Evolutionary conservation across 2,329 filamentous ascomycete species (phyloP).

Genomic region (Arthrobotrys entomopaga): DNA sequence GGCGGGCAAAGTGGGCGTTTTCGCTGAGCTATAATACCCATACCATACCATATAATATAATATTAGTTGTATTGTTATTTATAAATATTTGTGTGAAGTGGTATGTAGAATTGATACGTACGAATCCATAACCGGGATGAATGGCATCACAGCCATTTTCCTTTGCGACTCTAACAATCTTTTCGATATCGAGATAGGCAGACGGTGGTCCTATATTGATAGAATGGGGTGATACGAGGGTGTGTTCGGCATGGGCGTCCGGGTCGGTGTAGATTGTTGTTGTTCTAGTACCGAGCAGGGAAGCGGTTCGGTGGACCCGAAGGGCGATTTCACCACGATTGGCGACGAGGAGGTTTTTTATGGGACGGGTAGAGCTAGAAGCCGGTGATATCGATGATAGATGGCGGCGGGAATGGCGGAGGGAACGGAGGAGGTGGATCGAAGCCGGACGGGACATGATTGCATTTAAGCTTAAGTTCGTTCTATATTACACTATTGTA

Average conservation of each 20-base stretch:
- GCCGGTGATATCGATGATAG: constrained; percentile 10
- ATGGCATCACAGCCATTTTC: constrained; percentile 87
- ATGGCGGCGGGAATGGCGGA: constrained; percentile 29
- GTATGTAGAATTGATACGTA: constrained; percentile 1
- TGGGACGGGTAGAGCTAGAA: constrained; percentile 39
- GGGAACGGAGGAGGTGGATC: constrained; percentile 44
- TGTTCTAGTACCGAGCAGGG: constrained; percentile 87
- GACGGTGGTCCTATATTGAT: constrained; percentile 83
- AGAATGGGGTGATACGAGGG: constrained; percentile 81
- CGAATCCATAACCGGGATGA: constrained; percentile 86
- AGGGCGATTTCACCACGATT: constrained; percentile 97
- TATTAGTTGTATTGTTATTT: constrained; percentile 3
- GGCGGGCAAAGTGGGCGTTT: constrained; percentile 87
- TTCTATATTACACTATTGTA: constrained; percentile 11
- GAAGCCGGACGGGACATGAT: constrained; percentile 48
- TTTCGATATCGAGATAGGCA: constrained; percentile 91
- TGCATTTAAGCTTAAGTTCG: too few relatives aligned
- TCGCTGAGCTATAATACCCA: constrained; percentile 72
- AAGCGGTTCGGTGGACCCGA: constrained; percentile 87
- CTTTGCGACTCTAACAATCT: constrained; percentile 89
- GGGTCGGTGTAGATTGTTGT: constrained; percentile 96
- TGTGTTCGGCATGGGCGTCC: constrained; percentile 87
- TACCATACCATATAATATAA: too few relatives aligned
- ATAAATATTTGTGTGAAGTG: neutral
- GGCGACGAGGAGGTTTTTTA: constrained; percentile 83